Percentiles rank a stretch among this genome's conserved stretches.
These are phyloP conservation scores for Rhizopus sp. DNA, from an alignment of 371 early-diverging fungal genomes.

Conservation along the genomic window DNA sequence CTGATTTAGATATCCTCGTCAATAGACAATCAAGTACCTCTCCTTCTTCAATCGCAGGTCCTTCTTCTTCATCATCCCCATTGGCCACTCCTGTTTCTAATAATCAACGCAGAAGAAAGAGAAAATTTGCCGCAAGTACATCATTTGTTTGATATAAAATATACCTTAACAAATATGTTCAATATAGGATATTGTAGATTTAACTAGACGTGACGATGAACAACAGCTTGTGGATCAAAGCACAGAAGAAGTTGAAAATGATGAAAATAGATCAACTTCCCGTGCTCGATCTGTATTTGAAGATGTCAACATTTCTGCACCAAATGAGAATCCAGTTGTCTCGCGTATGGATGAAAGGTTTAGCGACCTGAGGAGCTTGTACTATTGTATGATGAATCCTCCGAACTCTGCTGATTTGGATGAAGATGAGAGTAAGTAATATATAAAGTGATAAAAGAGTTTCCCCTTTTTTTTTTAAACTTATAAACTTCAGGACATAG, in stretches of 20 bases:
- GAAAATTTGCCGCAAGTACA: background rate
- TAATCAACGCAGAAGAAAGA: background rate
- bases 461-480: background rate
- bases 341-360: slow-evolving; percentile 65
- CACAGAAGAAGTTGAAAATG: slow-evolving; percentile 1
- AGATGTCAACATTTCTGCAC: background rate
- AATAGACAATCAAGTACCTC: background rate
- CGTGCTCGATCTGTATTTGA: background rate
- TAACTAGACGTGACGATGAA: background rate
- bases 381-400: slow-evolving; percentile 42
- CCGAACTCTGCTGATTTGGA: background rate
- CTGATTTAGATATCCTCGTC: slow-evolving; percentile 3
- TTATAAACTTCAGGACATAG: slow-evolving; percentile 10
- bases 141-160: background rate
- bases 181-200: background rate
- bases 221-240: background rate
- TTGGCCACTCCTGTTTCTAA: background rate
- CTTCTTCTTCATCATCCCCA: background rate
- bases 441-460: background rate
- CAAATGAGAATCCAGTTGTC: slow-evolving; percentile 1
- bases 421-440: background rate
- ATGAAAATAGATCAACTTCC: background rate
- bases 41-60: background rate
- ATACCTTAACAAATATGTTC: too few species aligned
- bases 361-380: slow-evolving; percentile 69